Evolutionary conservation across 1,139 yeast species (phyloP), one percentile per base, ranked within the genome.

Genomic region (Protomyces inundatus): DNA sequence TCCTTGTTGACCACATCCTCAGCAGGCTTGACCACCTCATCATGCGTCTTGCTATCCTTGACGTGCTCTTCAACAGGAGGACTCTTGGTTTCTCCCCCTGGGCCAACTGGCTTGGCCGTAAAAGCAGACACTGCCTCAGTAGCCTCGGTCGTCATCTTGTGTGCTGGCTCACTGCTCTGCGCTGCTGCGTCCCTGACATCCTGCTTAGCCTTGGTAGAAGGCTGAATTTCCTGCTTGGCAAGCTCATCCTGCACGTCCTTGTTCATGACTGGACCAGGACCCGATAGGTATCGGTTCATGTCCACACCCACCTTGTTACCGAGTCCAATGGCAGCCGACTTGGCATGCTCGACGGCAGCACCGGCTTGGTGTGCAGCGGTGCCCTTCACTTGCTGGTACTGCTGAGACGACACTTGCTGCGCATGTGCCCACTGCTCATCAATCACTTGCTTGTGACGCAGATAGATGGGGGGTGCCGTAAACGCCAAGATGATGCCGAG

Each of bases 391-490:
- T 60, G 45, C 32, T 60, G 35, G 58, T 40, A 54, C 35, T 60
- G 58, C 16, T 34, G 54, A 12, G 64, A 42, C 6, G 57, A 85
- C 62, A 82, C 71, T 69, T 81, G 78, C 68, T 85, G 77, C 74
- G 80, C 81, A 69, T 84, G 80, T 67, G 82, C 82, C 65, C 87
- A 81, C 64, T 84, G 83, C 62, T 86, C 85, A 77, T 91, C 96
- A 74, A 93, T 87, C 78, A 88, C 87, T 72, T 81, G 81, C 81
- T 90, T 86, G 82, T 88, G 85, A 70, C 81, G 81, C 70, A 82
- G 77, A 80, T 91, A 93, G 69, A 88, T 72, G 40, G 83, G 83
- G 67, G 98, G 98, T 60, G 83, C 77, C 56, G 95, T 78, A 81
- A 93, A 93, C 30, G 88, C 81, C 42, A 80, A 75, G 62, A 89